A percentile compares a stretch with the other conserved stretches of the same genome.
These are phyloP conservation scores for Phanerochaete sordida DNA, from an alignment of 768 basidiomycete genomes.

Conservation along the genomic window DNA sequence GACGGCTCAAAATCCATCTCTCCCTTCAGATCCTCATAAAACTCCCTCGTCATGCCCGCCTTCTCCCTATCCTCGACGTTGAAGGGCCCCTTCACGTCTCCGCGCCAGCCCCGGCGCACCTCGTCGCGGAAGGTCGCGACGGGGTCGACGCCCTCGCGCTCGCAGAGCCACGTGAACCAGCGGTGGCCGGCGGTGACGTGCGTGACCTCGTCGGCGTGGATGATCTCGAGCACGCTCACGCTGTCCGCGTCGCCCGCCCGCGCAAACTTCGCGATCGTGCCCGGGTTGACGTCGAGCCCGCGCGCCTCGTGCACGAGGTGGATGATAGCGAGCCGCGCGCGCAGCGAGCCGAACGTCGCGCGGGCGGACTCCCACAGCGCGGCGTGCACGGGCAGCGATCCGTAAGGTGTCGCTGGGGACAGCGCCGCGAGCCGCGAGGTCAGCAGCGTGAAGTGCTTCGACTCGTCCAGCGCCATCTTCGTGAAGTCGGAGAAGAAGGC, in stretches of 20 bases:
- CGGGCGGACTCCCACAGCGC: constrained; percentile 78
- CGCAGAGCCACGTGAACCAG: constrained; percentile 81
- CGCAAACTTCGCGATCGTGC: constrained; percentile 69
- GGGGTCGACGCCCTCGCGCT: constrained; percentile 51
- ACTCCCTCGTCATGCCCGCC: constrained; percentile 69
- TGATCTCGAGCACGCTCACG: constrained; percentile 65
- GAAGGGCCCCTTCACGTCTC: constrained; percentile 79
- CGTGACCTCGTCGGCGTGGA: constrained; percentile 77
- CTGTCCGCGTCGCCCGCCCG: constrained; percentile 64
- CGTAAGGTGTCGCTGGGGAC: constrained; percentile 66
- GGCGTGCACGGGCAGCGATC: constrained; percentile 68
- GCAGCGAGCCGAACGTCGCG: constrained; percentile 62
- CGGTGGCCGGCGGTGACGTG: constrained; percentile 81
- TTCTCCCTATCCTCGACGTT: constrained; percentile 69
- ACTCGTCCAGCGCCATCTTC: constrained; percentile 83
- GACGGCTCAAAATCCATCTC: constrained; percentile 35
- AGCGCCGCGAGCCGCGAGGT: constrained; percentile 57
- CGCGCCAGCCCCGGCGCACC: constrained; percentile 65
- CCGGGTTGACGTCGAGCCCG: constrained; percentile 81
- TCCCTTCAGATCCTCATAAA: constrained; percentile 69
- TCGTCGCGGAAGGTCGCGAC: constrained; percentile 66
- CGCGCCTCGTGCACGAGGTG: constrained; percentile 84
- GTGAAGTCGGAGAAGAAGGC: constrained; percentile 81
- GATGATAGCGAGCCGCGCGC: constrained; percentile 75
- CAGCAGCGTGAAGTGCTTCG: constrained; percentile 78